These are phyloP conservation scores for Suillus luteus DNA, from an alignment of 768 basidiomycete species.

Conservation along the genomic window DNA sequence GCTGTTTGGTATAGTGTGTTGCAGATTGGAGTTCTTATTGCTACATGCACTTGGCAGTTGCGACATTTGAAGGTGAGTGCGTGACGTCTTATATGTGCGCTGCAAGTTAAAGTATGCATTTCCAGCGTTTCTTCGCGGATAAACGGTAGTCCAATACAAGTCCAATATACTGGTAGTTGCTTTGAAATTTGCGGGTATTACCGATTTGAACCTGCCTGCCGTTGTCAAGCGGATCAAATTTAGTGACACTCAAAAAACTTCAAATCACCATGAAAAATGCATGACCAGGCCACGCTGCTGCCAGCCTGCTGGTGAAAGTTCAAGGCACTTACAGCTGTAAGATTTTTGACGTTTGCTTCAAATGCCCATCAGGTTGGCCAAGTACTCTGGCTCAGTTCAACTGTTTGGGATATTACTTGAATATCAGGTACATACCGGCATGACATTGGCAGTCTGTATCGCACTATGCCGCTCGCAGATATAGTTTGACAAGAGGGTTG, in stretches of 20 bases:
- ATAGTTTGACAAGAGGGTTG: background rate
- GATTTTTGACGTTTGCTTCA: background rate
- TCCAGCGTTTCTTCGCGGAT: constrained; percentile 84
- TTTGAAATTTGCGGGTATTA: background rate
- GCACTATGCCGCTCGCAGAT: background rate
- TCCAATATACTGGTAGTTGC: background rate
- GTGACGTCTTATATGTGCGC: constrained; percentile 1
- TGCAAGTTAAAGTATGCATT: constrained; percentile 10
- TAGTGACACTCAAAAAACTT: background rate
- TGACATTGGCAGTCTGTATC: background rate
- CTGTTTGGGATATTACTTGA: background rate
- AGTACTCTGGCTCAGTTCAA: background rate
- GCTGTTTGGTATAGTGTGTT: constrained; percentile 94
- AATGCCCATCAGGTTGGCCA: background rate
- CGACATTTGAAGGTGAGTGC: constrained; percentile 82
- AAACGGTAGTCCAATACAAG: constrained; percentile 47
- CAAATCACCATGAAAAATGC: background rate
- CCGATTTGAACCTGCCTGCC: background rate
- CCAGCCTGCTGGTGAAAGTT: background rate
- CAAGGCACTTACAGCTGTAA: background rate
- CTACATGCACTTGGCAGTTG: constrained; percentile 91
- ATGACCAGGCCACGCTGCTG: background rate
- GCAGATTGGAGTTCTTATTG: constrained; percentile 83
- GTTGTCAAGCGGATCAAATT: background rate
- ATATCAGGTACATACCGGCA: background rate